phyloP scores from a whole-genome alignment of 768 basidiomycete genomes.

The Omphalotus guepiniiformis region DNA sequence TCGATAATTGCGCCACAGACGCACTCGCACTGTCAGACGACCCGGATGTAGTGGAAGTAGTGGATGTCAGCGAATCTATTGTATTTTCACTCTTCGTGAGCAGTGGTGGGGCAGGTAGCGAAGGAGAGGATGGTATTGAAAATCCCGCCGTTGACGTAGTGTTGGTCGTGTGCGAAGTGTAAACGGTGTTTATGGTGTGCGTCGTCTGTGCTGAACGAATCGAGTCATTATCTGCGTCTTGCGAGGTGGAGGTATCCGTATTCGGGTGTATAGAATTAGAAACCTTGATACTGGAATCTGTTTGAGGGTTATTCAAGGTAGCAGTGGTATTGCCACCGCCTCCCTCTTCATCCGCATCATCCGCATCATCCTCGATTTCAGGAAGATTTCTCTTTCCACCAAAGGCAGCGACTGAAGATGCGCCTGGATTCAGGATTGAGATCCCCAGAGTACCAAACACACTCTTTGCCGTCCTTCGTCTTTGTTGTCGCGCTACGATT shows the following conservation, averaged over 20 bases:
- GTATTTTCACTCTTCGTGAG: not conserved
- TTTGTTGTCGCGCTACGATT: constrained; percentile 8
- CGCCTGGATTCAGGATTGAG: constrained; percentile 55
- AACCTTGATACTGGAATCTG: not conserved
- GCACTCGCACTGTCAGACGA: not conserved
- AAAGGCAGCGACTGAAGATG: constrained; percentile 13
- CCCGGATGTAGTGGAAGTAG: not conserved
- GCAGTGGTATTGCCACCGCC: not conserved
- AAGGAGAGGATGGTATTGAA: not conserved
- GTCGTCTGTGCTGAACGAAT: not conserved
- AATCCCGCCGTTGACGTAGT: constrained; percentile 5
- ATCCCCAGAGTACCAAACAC: constrained; percentile 73
- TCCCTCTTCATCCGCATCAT: not conserved
- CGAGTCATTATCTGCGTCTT: not conserved
- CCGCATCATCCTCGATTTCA: constrained; percentile 6
- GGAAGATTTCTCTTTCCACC: constrained; percentile 18
- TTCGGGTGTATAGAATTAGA: not conserved
- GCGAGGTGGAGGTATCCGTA: not conserved
- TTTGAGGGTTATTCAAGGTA: constrained; percentile 1
- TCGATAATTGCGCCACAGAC: not conserved
- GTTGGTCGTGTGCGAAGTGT: not conserved
- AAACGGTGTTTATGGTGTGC: not conserved
- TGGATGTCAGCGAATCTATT: not conserved
- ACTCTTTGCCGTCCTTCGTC: constrained; percentile 51
- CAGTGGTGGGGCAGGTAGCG: constrained; percentile 2